These are phyloP conservation scores for Melampsora abietis-canadensis DNA, from an alignment of 1,284 basidiomycete genomes.

Conservation along the genomic window DNA sequence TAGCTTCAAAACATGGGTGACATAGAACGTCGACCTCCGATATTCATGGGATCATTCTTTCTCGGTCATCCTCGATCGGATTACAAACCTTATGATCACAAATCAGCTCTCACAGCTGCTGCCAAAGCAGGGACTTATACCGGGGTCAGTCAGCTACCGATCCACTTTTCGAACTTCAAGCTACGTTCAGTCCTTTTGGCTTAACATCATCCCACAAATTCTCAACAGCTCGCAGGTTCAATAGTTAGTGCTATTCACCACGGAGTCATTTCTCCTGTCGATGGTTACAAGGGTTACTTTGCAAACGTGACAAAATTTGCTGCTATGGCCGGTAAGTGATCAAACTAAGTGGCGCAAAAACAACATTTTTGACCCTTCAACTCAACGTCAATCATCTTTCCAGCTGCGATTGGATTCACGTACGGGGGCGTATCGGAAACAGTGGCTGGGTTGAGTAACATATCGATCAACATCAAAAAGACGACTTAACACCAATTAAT, in stretches of 20 bases:
- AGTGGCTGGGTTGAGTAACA: constrained; percentile 21
- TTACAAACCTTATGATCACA: constrained; percentile 20
- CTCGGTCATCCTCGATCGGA: constrained; percentile 24
- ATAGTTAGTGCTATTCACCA: constrained; percentile 36
- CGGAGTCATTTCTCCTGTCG: constrained; percentile 37
- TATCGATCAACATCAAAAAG: neutral
- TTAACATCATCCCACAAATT: neutral
- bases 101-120: constrained; percentile 19
- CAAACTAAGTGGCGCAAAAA: neutral
- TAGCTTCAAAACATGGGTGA: constrained; percentile 22
- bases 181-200: neutral
- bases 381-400: neutral
- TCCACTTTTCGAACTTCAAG: neutral
- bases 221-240: constrained; percentile 25
- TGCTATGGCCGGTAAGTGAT: constrained; percentile 33
- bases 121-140: constrained; percentile 31
- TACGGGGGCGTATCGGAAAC: constrained; percentile 29
- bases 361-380: neutral
- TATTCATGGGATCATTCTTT: constrained; percentile 42
- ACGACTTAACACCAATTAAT: neutral
- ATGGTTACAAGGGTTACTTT: constrained; percentile 39
- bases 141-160: constrained; percentile 16
- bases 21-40: constrained; percentile 33
- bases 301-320: constrained; percentile 17
- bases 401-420: constrained; percentile 39